Evolutionary conservation across 768 basidiomycete species (phyloP), one percentile per base, ranked within the genome.

Genomic region (Clitopilus hobsonii): DNA sequence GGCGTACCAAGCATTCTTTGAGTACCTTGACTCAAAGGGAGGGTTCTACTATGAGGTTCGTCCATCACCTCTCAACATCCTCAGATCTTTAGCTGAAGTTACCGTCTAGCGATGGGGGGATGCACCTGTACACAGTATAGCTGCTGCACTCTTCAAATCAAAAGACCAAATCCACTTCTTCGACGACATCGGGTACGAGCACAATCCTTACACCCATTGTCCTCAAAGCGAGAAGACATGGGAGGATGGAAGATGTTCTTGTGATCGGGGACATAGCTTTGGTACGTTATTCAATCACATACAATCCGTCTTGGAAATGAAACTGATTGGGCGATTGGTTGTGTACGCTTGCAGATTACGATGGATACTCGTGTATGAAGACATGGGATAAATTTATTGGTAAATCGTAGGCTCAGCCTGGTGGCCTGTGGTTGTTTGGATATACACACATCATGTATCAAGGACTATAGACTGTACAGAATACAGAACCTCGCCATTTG

Each of bases 121-220:
- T 64, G 92, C 91, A 0, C 91, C 90, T 0, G 87, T 94, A 0
- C 92, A 94, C 63, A 87, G 84, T 29, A 89, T 94, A 53, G 91
- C 83, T 2, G 91, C 85, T 1, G 81, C 89, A 0, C 70, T 94
- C 23, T 88, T 94, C 61, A 78, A 84, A 3, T 69, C 72, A 20
- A 85, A 82, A 61, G 79, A 84, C n/a, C 84, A 88, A 61, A 74
- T 93, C 23, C 88, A 92, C 62, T 92, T 88, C 68, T 94, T 94
- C 66, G 70, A 74, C 49, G 88, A 94, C 60, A 91, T 94, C 23
- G 92, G 92, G 1, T 94, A 93, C 69, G 74, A 82, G 54, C 91
- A 93, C 58, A 79, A 84, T 36, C 86, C 88, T 2, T 91, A 85
- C 72, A 82, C 83, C 56, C 87, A 88, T 58, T 88, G 91, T 66